Evolutionary conservation across 106 monocot species (phyloP), one percentile per base, ranked within the genome.

Genomic region (Acanthochlamys bracteata): DNA sequence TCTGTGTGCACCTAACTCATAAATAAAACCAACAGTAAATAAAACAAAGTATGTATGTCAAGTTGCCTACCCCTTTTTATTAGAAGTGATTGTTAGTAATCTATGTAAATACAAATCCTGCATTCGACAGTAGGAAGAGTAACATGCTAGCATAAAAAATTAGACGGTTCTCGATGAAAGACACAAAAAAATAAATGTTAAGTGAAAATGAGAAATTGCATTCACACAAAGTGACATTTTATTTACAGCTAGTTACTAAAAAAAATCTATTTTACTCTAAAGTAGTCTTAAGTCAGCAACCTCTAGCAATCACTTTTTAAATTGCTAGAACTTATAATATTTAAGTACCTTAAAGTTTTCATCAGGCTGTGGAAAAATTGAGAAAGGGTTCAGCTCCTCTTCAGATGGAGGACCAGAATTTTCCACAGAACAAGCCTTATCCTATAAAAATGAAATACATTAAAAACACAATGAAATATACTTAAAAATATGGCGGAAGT

Each of bases 311-410:
- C 2, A 49, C 49, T 17, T 49, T 13, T 49, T 49, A 49, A 4
- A 12, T 49, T 49, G 17, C 49, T 49, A 49, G 10, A 49, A 49
- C 15, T 19, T 57, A 24, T 40, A 55, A 16, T 24, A 27, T 24
- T 17, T 7, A 20, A 42, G 7, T 79, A 98, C 98, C 91, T 92
- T 98, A 7, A 33, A 72, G 76, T 98, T 98, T 67, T 91, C 91
- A 47, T 78, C 76, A 57, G 98, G 92, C 40, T 74, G 58, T 47
- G 92, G 98, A 71, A 98, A 98, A 81, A 98, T 98, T 8, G 77
- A 85, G 42, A 68, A 98, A 51, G 98, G 98, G 70, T 98, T 92
- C 10, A 76, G 39, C 71, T 98, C 98, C 75, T 83, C 98, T 20
- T 83, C 91, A 63, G 74, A 17, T 10, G 77, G 76, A 20, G 56